Evolutionary conservation across 2,329 filamentous ascomycete genomes (phyloP), one percentile per base, ranked within the genome.

Genomic region (Alternaria solani): DNA sequence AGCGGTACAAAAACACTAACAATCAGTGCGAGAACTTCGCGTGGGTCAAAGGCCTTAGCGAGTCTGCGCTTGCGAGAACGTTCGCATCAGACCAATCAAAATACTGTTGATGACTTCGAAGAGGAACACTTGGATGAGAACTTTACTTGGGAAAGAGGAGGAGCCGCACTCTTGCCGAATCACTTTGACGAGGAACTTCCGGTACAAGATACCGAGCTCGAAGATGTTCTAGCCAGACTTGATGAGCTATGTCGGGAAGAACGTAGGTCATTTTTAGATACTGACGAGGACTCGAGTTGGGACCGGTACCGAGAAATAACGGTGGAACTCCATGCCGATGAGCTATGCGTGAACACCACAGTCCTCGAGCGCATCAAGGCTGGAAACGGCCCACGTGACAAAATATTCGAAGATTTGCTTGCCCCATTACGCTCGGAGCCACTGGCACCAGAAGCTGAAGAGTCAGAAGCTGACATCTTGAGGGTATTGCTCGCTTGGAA

Each of bases 401-500:
- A 18, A 7, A 18, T 51, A 6, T 55, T 53, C 18, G 65, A 69
- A 41, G 71, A 74, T 34, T 30, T 75, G 7, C 44, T 75, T 12
- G 65, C 53, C 11, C 59, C 63, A 5, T 39, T 73, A 41, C 52
- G 57, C 23, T 25, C 36, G 4, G 23, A 25, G 32, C 18, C 42
- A 28, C 23, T 14, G 47, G 26, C 4, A 4, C n/a, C 18, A 7
- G 39, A 3, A 28, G 42, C 7, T 3, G 16, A 49, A 4, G 69
- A 71, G 48, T 63, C 66, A 11, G 66, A 67, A 42, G 36, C 53
- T 25, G 63, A 67, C 9, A 60, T 68, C 38, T 16, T 55, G n/a
- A n/a, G 61, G 18, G 63, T 67, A 0, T 59, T 72, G 5, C 58
- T 56, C 8, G 53, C 43, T 5, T 71, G 70, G 69, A 73, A 73